Evolutionary conservation across 139 green algal genomes (phyloP).

Genomic region (Pycnococcus provasolii): DNA sequence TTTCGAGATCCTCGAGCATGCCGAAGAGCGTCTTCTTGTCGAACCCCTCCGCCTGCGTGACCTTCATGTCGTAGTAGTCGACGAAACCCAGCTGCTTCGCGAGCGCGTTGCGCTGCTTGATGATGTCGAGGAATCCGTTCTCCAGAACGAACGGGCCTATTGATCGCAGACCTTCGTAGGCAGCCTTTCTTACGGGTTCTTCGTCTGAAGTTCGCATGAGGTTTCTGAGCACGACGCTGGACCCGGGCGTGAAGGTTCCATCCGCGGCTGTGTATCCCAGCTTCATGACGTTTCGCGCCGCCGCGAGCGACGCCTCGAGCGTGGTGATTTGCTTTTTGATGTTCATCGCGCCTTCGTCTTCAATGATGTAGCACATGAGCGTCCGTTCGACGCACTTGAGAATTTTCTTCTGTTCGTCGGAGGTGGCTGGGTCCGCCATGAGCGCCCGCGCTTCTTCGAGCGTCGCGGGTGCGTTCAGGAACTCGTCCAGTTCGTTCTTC

Average conservation of each 20-base stretch:
- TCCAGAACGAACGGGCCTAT: slow-evolving; percentile 56
- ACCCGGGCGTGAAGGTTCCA: slow-evolving; percentile 36
- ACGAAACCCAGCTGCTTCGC: slow-evolving; percentile 46
- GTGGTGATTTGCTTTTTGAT: slow-evolving; percentile 45
- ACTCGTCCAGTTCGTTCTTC: slow-evolving; percentile 57
- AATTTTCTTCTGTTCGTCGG: slow-evolving; percentile 35
- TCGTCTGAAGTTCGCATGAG: slow-evolving; percentile 46
- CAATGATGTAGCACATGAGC: slow-evolving; percentile 54
- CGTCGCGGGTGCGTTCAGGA: slow-evolving; percentile 40
- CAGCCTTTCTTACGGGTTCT: slow-evolving; percentile 49
- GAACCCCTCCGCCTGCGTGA: slow-evolving; percentile 64
- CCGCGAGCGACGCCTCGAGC: slow-evolving; percentile 49
- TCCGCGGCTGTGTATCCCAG: slow-evolving; percentile 49
- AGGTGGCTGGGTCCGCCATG: slow-evolving; percentile 22
- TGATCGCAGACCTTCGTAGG: slow-evolving; percentile 41
- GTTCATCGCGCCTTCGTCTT: slow-evolving; percentile 29
- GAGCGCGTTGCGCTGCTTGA: slow-evolving; percentile 65
- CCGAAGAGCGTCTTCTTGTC: slow-evolving; percentile 58
- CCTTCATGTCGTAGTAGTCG: slow-evolving; percentile 71
- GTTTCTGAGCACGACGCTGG: slow-evolving; percentile 54
- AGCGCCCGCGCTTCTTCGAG: slow-evolving; percentile 28
- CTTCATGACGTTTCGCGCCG: slow-evolving; percentile 46
- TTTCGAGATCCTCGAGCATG: slow-evolving; percentile 60
- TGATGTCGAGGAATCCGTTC: slow-evolving; percentile 53
- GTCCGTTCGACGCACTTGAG: slow-evolving; percentile 57